phyloP scores from a whole-genome alignment of 805 yeast species.

The Isabelozyma pseudorhagii region DNA sequence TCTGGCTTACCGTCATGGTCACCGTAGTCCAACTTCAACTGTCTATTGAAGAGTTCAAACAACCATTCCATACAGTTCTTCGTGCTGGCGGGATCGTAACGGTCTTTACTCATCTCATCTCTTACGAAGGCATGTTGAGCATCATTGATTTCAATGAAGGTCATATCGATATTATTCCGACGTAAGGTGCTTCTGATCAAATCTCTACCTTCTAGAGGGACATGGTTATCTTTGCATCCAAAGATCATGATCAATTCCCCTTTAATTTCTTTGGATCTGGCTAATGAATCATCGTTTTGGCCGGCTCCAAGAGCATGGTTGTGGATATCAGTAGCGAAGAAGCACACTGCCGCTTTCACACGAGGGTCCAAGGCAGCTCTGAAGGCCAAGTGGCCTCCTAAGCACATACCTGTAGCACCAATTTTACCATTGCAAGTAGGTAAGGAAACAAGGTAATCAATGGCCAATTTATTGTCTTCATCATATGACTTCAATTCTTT shows the following conservation, averaged over 20 bases:
- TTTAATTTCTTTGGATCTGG: constrained; percentile 50
- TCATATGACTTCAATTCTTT: constrained; percentile 73
- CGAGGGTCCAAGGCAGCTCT: constrained; percentile 64
- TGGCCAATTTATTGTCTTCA: constrained; percentile 63
- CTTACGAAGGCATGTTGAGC: constrained; percentile 85
- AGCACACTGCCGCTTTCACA: constrained; percentile 66
- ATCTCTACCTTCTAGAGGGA: constrained; percentile 74
- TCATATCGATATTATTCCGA: constrained; percentile 57
- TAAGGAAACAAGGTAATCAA: constrained; percentile 57
- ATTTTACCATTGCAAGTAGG: constrained; percentile 67
- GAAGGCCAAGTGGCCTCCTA: constrained; percentile 80
- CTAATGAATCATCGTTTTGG: constrained; percentile 61
- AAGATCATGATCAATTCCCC: constrained; percentile 67
- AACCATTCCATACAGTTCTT: constrained; percentile 63
- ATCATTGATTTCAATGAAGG: constrained; percentile 70
- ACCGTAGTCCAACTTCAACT: constrained; percentile 64
- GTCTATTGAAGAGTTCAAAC: constrained; percentile 67
- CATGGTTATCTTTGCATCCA: constrained; percentile 79
- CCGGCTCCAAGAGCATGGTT: constrained; percentile 63
- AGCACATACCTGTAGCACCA: constrained; percentile 86
- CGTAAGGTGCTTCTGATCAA: constrained; percentile 61
- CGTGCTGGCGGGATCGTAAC: constrained; percentile 78
- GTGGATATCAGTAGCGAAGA: constrained; percentile 81
- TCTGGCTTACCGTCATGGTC: constrained; percentile 50
- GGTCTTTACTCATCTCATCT: constrained; percentile 76